Base-by-base conservation (phyloP, 208 protist species). In the Trypanosoma boissoni region DNA sequence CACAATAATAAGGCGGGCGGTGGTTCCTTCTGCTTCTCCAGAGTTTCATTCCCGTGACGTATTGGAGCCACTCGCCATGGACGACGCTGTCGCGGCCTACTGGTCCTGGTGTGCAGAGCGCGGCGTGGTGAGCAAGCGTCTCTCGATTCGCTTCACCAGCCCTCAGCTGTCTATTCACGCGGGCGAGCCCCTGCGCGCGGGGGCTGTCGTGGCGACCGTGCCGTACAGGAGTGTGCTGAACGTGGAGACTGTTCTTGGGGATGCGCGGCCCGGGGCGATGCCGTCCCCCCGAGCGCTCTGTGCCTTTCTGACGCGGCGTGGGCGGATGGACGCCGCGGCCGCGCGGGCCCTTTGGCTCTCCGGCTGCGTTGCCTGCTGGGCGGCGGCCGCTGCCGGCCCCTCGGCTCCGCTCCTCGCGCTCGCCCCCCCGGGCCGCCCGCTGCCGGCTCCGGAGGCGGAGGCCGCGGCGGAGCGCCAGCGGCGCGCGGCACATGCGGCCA, bases 191-290 rank as follows among this genome's bases (percentile, higher is more conserved):
- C 51, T 87, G 18, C 70, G 72, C 36, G 52, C 76, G 46, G 88
- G 88, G 14, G 58, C 68, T 2, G 74, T 80, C 0, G 52, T 95
- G 29, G 65, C 86, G 29, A 76, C 51, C 14, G 81, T 92, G 10
- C 88, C 88, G 5, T 92, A 92, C 68, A 54, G 58, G 26, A 42
- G 64, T n/a, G 71, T 78, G 45, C 52, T 91, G 27, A 92, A 92
- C 29, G 64, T 58, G 12, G 76, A 92, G 59, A 92, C 83, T 4
- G 43, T 90, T 31, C 71, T 76, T 20, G 88, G 88, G 16, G 76
- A 76, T 36, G 49, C 73, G 27, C 43, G 76, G 42, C 78, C 83
- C 2, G 48, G n/a, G 0, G 65, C 62, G 0, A 28, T 91, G 23
- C 85, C 84, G 0, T 59, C 88, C 37, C 57, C 83, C 28, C 43